Percentiles rank a stretch among this genome's conserved stretches.
These are phyloP conservation scores for Paramecium caudatum DNA, from an alignment of 73 alveolate genomes.

Conservation along the genomic window DNA sequence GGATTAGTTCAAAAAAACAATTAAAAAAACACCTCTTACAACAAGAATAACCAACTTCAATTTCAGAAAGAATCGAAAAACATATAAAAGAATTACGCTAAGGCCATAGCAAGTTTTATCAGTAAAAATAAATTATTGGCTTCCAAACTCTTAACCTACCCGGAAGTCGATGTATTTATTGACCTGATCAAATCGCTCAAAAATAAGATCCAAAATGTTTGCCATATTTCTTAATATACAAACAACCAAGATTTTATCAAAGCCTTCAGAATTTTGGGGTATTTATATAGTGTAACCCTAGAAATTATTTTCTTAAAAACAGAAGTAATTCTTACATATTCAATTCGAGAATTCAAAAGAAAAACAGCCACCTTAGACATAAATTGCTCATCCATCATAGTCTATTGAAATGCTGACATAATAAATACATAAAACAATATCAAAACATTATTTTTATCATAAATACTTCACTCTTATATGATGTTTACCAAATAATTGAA, in stretches of 20 bases:
- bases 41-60: background rate
- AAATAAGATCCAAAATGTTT: constrained; percentile 26
- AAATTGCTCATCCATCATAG: constrained; percentile 45
- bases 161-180: constrained; percentile 36
- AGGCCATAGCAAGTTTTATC: constrained; percentile 45
- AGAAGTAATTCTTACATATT: constrained; percentile 35
- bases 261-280: constrained; percentile 51
- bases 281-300: background rate
- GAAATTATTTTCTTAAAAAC: constrained; percentile 12
- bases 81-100: constrained; percentile 45
- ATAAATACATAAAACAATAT: background rate
- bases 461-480: background rate
- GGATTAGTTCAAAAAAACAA: too few relatives aligned
- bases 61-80: constrained; percentile 49
- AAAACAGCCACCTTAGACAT: background rate
- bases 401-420: constrained; percentile 33
- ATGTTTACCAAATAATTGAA: background rate
- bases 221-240: constrained; percentile 50
- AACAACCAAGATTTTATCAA: constrained; percentile 17
- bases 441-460: background rate
- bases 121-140: background rate
- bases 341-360: constrained; percentile 21
- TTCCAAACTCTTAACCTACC: background rate
- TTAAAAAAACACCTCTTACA: background rate
- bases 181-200: background rate